Percentiles rank a stretch among this genome's conserved stretches.
Evolutionary conservation across 257 asterid species (phyloP).

Genomic region (Penstemon eatonii): DNA sequence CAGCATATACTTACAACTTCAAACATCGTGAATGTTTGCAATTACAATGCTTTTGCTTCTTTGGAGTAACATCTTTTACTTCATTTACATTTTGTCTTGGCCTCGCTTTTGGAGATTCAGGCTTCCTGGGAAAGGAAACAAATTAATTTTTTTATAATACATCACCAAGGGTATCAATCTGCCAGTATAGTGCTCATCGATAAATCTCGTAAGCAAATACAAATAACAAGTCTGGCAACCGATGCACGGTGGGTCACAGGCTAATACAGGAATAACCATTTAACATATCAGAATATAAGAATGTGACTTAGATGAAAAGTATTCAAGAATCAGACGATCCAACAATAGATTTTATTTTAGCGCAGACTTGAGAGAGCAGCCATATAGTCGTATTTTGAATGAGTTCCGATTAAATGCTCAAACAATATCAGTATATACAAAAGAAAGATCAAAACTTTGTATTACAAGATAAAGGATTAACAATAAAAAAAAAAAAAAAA

Average conservation of each 20-base stretch:
- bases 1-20: constrained; percentile 70
- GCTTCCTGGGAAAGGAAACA: constrained; percentile 60
- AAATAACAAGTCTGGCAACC: constrained; percentile 2
- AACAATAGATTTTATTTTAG: constrained; percentile 2
- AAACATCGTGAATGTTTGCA: constrained; percentile 94
- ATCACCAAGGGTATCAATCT: constrained; percentile 10
- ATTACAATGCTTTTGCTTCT: constrained; percentile 94
- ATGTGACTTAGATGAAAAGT: not conserved
- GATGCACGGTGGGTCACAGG: constrained; percentile 1
- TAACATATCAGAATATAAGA: not conserved
- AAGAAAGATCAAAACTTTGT: not conserved
- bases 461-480: not conserved
- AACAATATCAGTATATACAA: not conserved
- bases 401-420: not conserved
- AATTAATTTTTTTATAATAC: constrained; percentile 15
- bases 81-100: constrained; percentile 62
- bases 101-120: constrained; percentile 82
- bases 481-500: not conserved
- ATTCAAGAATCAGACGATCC: constrained; percentile 15
- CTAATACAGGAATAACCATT: constrained; percentile 13
- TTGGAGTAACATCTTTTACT: constrained; percentile 85
- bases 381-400: constrained; percentile 1
- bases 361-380: constrained; percentile 14
- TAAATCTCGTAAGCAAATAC: constrained; percentile 11
- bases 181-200: constrained; percentile 12